These are phyloP conservation scores for Mollisiaceae sp. DNA, from an alignment of 2,329 filamentous ascomycete species.

Conservation along the genomic window DNA sequence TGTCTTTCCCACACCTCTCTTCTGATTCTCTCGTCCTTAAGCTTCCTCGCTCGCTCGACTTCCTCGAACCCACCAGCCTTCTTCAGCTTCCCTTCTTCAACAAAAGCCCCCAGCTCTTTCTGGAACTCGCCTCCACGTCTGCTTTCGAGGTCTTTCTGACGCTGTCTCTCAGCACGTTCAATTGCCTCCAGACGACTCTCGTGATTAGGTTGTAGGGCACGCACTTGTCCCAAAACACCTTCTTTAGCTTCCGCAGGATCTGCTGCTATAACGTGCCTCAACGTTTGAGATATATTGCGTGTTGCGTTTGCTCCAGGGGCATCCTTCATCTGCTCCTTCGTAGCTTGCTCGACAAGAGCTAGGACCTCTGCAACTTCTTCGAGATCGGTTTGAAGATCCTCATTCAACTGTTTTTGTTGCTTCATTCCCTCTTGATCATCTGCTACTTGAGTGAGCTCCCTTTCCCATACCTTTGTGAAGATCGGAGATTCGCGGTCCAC, in stretches of 20 bases:
- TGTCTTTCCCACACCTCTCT: constrained; percentile 76
- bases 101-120: constrained; percentile 83
- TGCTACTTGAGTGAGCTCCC: constrained; percentile 93
- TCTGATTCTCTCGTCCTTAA: constrained; percentile 85
- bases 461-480: constrained; percentile 99
- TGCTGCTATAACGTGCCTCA: constrained; percentile 55
- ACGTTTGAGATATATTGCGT: constrained; percentile 59
- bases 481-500: constrained; percentile 90
- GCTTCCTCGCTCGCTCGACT: constrained; percentile 80
- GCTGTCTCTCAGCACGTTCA: constrained; percentile 90
- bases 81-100: constrained; percentile 89
- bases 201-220: constrained; percentile 92
- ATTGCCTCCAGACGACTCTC: constrained; percentile 93
- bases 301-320: constrained; percentile 57
- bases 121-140: constrained; percentile 74
- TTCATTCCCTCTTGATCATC: constrained; percentile 94
- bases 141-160: constrained; percentile 85
- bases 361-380: constrained; percentile 95
- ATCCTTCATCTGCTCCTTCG: constrained; percentile 94
- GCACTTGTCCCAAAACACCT: constrained; percentile 88
- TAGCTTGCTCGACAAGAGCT: constrained; percentile 93
- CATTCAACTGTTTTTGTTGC: constrained; percentile 92
- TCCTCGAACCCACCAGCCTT: constrained; percentile 96
- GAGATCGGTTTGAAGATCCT: constrained; percentile 91
- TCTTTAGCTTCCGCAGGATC: constrained; percentile 88